Base-by-base conservation (phyloP, 2,329 filamentous ascomycete genomes). In the Aspergillus fischeri region DNA sequence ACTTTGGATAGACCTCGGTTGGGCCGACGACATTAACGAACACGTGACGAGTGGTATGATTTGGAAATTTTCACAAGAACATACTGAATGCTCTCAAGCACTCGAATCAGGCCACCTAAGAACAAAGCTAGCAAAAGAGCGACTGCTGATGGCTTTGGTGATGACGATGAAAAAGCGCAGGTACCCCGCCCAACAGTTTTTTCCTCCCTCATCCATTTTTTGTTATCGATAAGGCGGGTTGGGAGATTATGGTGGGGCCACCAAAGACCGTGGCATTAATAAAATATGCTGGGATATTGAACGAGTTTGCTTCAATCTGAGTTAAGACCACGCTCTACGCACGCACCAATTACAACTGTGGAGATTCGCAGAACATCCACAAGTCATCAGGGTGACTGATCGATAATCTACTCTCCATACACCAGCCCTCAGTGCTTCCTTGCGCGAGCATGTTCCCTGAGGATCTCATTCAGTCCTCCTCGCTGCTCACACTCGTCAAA, bases 401-500 rank as follows among this genome's bases (percentile, higher is more conserved):
- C 6, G 32, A 35, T 17, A 14, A 11, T 38, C 32, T 7, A 17
- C 32, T 38, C 14, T 38, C 3, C 14, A 17, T 38, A 38, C 6
- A 38, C 32, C 29, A 35, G 32, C 7, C 3, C 20, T 51, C 29
- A 35, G 29, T n/a, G 11, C 32, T 24, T 35, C 17, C 3, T 21
- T 14, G 55, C 27, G 17, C 47, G 53, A 44, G 79, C 74, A 72
- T 82, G 78, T 3, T 69, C 67, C 56, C 73, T 75, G 62, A 85
- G 63, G 49, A 81, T 80, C 59, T 77, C 72, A 60, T 84, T 85
- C 62, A 85, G 63, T 1, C 74, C 75, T 45, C 81, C 76, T 32
- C 83, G 69, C 65, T 78, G 78, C 42, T 81, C 57, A 63, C 83
- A 86, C 47, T 81, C 76, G 49, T 84, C 81, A 62, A 84, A 78